These are phyloP conservation scores for Chalaropsis ovoidea DNA, from an alignment of 2,329 filamentous ascomycete genomes.

Conservation along the genomic window DNA sequence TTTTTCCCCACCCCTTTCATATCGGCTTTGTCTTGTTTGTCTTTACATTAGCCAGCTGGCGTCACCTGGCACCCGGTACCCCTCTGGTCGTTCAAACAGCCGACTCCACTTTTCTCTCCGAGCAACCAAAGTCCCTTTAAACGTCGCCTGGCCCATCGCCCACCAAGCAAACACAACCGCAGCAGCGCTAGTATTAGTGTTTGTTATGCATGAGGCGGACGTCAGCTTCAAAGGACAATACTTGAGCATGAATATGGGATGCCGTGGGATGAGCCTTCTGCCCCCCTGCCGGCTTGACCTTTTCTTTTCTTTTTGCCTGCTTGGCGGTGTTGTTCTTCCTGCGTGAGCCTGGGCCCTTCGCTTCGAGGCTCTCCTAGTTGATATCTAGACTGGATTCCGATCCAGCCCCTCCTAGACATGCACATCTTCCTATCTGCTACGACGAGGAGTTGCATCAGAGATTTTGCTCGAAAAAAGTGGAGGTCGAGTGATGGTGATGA, in stretches of 20 bases:
- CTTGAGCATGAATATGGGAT: neutral
- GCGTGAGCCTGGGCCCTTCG: constrained; percentile 1
- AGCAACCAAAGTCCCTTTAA: neutral
- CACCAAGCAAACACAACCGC: neutral
- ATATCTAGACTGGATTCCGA: neutral
- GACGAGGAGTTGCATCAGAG: neutral
- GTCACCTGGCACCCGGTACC: neutral
- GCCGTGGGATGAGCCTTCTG: neutral
- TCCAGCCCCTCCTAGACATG: neutral
- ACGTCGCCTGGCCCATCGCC: neutral
- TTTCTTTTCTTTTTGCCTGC: neutral
- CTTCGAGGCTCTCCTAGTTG: neutral
- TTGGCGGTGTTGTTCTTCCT: neutral
- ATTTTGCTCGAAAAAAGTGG: neutral
- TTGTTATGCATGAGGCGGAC: neutral
- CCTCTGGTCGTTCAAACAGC: neutral
- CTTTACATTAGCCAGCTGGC: neutral
- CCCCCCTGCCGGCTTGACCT: neutral
- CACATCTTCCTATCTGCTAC: neutral
- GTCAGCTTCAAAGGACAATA: neutral
- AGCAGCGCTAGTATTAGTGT: neutral
- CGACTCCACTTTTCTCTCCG: neutral
- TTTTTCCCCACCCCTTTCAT: neutral
- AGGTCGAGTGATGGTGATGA: neutral
- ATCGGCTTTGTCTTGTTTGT: too few relatives aligned